phyloP scores from a whole-genome alignment of 495 filamentous ascomycete species.

The Parathielavia hyrcaniae region DNA sequence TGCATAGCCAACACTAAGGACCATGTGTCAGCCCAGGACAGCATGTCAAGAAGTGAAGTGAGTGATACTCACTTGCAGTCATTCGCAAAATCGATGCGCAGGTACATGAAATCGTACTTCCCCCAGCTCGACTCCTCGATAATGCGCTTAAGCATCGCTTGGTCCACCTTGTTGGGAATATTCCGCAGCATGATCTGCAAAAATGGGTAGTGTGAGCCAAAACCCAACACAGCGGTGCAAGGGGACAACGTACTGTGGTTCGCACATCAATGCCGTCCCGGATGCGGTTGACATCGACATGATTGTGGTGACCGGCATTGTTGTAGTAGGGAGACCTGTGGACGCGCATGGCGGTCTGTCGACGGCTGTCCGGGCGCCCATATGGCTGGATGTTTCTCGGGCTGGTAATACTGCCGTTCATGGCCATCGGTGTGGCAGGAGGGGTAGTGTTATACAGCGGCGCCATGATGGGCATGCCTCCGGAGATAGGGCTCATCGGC shows the following conservation, averaged over 20 bases:
- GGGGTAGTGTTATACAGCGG: constrained; percentile 30
- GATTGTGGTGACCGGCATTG: constrained; percentile 52
- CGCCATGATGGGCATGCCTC: constrained; percentile 21
- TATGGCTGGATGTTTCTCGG: constrained; percentile 30
- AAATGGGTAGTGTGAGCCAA: constrained; percentile 23
- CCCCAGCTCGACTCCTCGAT: constrained; percentile 72
- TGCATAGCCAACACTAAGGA: constrained; percentile 82
- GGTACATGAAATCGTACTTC: constrained; percentile 89
- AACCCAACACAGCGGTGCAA: background rate
- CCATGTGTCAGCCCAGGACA: constrained; percentile 25
- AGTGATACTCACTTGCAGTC: constrained; percentile 69
- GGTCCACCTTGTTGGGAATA: constrained; percentile 85
- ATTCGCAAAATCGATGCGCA: constrained; percentile 87
- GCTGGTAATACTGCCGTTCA: constrained; percentile 27
- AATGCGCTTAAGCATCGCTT: constrained; percentile 70
- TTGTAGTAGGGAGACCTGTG: constrained; percentile 39
- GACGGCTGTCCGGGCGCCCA: constrained; percentile 30
- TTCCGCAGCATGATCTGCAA: constrained; percentile 88
- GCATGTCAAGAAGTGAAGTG: background rate
- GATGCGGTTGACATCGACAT: constrained; percentile 61
- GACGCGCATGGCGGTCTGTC: constrained; percentile 40
- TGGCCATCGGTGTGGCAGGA: constrained; percentile 33
- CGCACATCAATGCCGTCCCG: constrained; percentile 61
- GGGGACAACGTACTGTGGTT: constrained; percentile 56
- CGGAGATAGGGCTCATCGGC: constrained; percentile 26